phyloP scores from a whole-genome alignment of 225 moss, liverwort and hornwort species.

The Physcomitrellopsis africana region DNA sequence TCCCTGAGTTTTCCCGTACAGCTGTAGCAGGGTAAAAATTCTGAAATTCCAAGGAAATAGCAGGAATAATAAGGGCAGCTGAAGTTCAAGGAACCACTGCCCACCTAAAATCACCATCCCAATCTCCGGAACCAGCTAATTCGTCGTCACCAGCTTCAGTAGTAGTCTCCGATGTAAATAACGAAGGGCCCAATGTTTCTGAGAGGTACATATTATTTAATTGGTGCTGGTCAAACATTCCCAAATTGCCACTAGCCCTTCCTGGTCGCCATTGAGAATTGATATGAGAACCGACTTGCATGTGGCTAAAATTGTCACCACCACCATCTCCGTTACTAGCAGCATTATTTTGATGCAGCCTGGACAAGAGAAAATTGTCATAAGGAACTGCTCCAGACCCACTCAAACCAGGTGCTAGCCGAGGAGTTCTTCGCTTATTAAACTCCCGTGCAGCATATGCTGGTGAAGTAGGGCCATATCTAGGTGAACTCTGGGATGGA shows the following conservation, averaged over 20 bases:
- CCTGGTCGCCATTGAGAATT: slow-evolving; percentile 43
- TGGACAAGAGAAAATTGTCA: slow-evolving; percentile 41
- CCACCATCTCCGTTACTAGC: slow-evolving; percentile 45
- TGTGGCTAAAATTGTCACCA: slow-evolving; percentile 29
- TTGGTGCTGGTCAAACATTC: slow-evolving; percentile 44
- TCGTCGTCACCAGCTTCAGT: slow-evolving; percentile 58
- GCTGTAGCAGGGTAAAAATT: background rate
- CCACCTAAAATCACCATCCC: slow-evolving; percentile 61
- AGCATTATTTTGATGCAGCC: slow-evolving; percentile 55
- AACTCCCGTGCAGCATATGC: slow-evolving; percentile 47
- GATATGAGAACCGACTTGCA: slow-evolving; percentile 40
- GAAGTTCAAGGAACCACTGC: slow-evolving; percentile 19
- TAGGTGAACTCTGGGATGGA: slow-evolving; percentile 54
- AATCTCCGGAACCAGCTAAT: slow-evolving; percentile 52
- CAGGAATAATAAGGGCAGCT: background rate
- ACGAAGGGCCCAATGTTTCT: slow-evolving; percentile 41
- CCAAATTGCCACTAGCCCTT: slow-evolving; percentile 34
- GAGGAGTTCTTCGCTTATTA: slow-evolving; percentile 49
- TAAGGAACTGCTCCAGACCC: slow-evolving; percentile 35
- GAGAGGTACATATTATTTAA: slow-evolving; percentile 28
- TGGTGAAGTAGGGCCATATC: slow-evolving; percentile 52
- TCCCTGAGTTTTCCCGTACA: background rate
- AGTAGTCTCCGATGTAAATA: slow-evolving; percentile 49
- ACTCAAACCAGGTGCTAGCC: slow-evolving; percentile 38
- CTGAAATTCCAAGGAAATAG: background rate